Base-by-base conservation (phyloP, 225 moss, liverwort and hornwort species). In the Anthoceros angustus region DNA sequence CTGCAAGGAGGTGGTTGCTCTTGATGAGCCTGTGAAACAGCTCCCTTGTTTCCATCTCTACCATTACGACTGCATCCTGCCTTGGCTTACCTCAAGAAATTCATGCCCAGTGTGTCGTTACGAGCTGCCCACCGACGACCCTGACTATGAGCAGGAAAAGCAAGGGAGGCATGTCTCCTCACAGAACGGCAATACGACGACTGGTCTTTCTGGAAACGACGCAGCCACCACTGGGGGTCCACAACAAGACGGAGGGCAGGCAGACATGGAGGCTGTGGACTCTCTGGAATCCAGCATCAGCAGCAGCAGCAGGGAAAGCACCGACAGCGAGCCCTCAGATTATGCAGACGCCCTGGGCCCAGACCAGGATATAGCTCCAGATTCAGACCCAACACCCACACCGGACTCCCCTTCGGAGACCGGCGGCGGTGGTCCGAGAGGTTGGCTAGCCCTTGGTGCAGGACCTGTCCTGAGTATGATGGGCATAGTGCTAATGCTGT, bases 71-170 rank as follows among this genome's bases (percentile, higher is more conserved):
- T 83, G 82, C 61, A 83, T 83, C 32, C 66, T 83, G 45, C 82
- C 82, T 41, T 83, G 82, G 82, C 69, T 83, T 12, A 74, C 63
- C 41, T 72, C 79, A 21, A 76, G 79, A 5, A 83, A 83, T 60
- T 83, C 82, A 0, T 83, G 82, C 72, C 82, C 82, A 12, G 79
- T 83, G 7, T 83, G 82, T 66, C 82, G 82, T 0, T 83, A 79
- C 14, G 82, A 83, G 71, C n/a, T 83, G 43, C 79, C 79, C 5
- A 83, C 82, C 25, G 82, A 83, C 64, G 82, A 83, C 63, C 79
- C 79, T 64, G 82, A 83, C 73, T 83, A 83, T 62, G 79, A 83
- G 10, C 66, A 66, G n/a, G n/a, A 55, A 23, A 55, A 23, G n/a
- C 8, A 55, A 9, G 55, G 55, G n/a, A 55, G 55, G 55, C 16